These are phyloP conservation scores for Selenicereus undatus DNA, from an alignment of 148 eudicot genomes.

Conservation along the genomic window DNA sequence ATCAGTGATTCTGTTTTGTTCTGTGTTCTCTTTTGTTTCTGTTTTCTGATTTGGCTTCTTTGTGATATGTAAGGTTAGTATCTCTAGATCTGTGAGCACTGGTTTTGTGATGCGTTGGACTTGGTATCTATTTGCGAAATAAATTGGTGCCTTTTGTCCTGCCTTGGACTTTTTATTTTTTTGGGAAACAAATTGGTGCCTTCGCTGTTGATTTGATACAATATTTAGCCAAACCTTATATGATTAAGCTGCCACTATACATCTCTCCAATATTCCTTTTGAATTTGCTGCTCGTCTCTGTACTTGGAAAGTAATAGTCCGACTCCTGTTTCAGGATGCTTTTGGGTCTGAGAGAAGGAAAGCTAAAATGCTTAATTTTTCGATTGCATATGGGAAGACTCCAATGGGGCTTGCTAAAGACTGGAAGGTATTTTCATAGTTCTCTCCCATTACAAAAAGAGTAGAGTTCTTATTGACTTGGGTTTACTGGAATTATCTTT, in stretches of 20 bases:
- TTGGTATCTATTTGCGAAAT: too few species aligned
- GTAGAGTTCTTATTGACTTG: not conserved
- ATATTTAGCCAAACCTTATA: not conserved
- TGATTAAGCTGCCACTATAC: too few species aligned
- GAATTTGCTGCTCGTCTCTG: not conserved
- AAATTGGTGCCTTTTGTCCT: too few species aligned
- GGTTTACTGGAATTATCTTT: not conserved
- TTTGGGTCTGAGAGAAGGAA: conserved; percentile 97
- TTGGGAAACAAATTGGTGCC: not conserved
- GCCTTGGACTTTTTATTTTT: too few species aligned
- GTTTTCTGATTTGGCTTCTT: not conserved
- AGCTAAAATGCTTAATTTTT: conserved; percentile 98
- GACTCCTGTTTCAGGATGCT: conserved; percentile 60
- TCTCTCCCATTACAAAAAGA: not conserved
- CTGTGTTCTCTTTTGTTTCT: not conserved
- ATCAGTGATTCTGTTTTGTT: not conserved
- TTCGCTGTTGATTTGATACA: not conserved
- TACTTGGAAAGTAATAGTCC: not conserved
- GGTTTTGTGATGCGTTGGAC: not conserved
- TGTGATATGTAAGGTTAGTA: not conserved
- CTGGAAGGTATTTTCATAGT: conserved; percentile 72
- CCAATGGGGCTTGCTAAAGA: conserved; percentile 89
- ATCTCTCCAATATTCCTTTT: too few species aligned
- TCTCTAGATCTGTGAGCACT: not conserved
- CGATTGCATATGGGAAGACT: conserved; percentile 97